Evolutionary conservation across 116 monocot genomes (phyloP).

Genomic region (Thalassia testudinum): DNA sequence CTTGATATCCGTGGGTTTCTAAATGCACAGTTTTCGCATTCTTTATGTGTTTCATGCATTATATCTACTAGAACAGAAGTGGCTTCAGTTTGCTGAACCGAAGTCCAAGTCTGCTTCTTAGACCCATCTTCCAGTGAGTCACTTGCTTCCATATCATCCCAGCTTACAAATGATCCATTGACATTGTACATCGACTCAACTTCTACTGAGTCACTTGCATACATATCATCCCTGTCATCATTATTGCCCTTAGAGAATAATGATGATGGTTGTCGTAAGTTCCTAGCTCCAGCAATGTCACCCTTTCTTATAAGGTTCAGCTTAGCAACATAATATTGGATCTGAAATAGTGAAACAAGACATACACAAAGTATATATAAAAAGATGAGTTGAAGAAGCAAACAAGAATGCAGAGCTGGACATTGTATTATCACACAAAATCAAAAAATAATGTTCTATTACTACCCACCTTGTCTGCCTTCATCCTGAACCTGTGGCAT

Average conservation of each 20-base stretch:
- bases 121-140: conserved; percentile 3
- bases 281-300: conserved; percentile 36
- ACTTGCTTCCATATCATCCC: not conserved
- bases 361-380: too few relatives aligned
- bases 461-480: conserved; percentile 23
- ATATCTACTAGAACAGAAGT: conserved; percentile 25
- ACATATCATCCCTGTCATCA: not conserved
- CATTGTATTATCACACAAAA: too few relatives aligned
- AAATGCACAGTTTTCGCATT: conserved; percentile 41
- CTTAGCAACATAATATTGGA: conserved; percentile 24
- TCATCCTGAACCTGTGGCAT: conserved; percentile 55
- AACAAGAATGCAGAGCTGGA: too few relatives aligned
- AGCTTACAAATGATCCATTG: too few relatives aligned
- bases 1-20: conserved; percentile 38
- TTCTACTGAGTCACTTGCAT: not conserved
- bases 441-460: too few relatives aligned
- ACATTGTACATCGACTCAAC: too few relatives aligned
- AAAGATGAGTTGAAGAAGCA: too few relatives aligned
- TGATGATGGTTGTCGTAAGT: too few relatives aligned
- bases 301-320: conserved; percentile 45
- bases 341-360: conserved; percentile 34
- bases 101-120: conserved; percentile 40
- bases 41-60: conserved; percentile 28
- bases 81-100: conserved; percentile 59
- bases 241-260: conserved; percentile 4